Percentiles rank a stretch among this genome's conserved stretches.
Conservation (phyloP, 148 eudicot genomes). For the Rhododendron molle region DNA sequence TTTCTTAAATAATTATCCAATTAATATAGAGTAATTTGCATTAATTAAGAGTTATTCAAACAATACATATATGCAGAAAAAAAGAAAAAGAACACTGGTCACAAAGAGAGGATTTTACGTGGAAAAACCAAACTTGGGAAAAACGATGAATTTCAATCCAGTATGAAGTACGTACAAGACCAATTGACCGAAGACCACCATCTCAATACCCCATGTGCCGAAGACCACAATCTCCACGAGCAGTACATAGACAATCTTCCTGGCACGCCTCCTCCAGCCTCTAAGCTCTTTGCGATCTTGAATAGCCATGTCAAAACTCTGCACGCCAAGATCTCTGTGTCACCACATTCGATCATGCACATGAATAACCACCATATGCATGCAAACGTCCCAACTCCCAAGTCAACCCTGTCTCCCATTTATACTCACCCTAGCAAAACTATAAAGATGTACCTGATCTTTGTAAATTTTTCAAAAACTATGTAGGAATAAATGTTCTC, state of each 20-base stretch:
- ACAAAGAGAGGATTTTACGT: background rate
- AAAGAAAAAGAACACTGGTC: background rate
- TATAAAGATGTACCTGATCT: background rate
- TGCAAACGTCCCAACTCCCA: background rate
- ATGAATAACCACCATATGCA: background rate
- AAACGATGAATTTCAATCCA: background rate
- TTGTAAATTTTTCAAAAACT: background rate
- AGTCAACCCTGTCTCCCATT: background rate
- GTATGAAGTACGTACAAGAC: background rate
- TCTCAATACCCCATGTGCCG: background rate
- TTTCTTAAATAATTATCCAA: background rate
- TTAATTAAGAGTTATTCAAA: background rate
- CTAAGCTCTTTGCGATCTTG: background rate
- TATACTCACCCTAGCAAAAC: background rate
- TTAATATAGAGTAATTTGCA: background rate
- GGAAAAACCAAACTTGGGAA: background rate
- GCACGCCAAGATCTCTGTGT: background rate
- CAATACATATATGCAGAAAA: background rate
- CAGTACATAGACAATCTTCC: background rate
- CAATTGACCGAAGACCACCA: background rate
- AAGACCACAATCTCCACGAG: background rate
- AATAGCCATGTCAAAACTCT: background rate
- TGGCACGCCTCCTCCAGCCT: background rate
- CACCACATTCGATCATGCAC: background rate
- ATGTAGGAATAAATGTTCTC: background rate